Percentiles rank a stretch among this genome's conserved stretches.
These are phyloP conservation scores for Ophiostoma tasmaniense DNA, from an alignment of 2,329 filamentous ascomycete species.

Conservation along the genomic window DNA sequence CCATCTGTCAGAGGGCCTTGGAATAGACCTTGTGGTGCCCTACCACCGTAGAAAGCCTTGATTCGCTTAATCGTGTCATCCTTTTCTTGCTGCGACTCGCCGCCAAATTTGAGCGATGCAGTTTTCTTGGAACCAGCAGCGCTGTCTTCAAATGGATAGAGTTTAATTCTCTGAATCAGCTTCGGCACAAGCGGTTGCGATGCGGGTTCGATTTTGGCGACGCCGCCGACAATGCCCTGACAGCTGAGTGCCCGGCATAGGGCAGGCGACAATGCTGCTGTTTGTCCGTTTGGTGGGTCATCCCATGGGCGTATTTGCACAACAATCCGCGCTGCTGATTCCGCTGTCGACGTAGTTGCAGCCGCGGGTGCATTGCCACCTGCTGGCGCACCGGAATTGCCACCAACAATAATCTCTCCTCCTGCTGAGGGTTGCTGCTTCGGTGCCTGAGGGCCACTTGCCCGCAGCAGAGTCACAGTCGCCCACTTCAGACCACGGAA, in stretches of 20 bases:
- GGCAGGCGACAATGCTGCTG: slow-evolving; percentile 67
- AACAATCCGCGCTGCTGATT: slow-evolving; percentile 59
- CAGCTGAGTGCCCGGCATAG: slow-evolving; percentile 68
- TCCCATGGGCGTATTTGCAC: slow-evolving; percentile 73
- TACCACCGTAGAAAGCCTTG: slow-evolving; percentile 59
- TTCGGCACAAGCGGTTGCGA: slow-evolving; percentile 56
- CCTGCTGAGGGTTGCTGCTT: slow-evolving; percentile 36
- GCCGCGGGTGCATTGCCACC: slow-evolving; percentile 14
- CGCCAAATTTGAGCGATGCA: slow-evolving; percentile 71
- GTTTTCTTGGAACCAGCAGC: slow-evolving; percentile 43
- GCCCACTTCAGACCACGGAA: slow-evolving; percentile 72
- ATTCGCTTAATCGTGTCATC: slow-evolving; percentile 69
- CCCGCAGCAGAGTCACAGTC: slow-evolving; percentile 76
- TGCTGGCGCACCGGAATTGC: slow-evolving; percentile 28
- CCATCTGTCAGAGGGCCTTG: slow-evolving; percentile 85
- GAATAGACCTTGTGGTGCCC: slow-evolving; percentile 53
- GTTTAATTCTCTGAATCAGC: slow-evolving; percentile 50
- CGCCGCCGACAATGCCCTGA: slow-evolving; percentile 68
- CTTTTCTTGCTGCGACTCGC: slow-evolving; percentile 73
- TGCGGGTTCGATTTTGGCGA: slow-evolving; percentile 80
- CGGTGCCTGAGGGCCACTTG: slow-evolving; percentile 61
- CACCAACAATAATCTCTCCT: slow-evolving; percentile 43
- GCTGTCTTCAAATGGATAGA: slow-evolving; percentile 66
- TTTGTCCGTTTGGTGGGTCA: slow-evolving; percentile 73
- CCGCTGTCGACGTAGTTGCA: slow-evolving; percentile 30